Percentiles rank a stretch among this genome's conserved stretches.
phyloP scores from a whole-genome alignment of 208 protist species.

The Trypanosoma avium region DNA sequence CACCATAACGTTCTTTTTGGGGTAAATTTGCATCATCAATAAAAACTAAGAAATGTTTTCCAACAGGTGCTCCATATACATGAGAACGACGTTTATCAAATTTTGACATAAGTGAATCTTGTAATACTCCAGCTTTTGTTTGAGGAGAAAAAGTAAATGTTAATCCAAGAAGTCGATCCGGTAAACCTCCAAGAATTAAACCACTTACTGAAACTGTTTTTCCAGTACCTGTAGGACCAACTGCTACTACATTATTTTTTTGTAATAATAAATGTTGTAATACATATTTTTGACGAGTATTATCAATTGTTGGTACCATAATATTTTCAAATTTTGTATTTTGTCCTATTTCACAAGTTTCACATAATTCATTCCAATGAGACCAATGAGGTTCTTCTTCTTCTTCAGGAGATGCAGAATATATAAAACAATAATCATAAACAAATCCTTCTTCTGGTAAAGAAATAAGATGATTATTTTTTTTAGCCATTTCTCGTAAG shows the following conservation, averaged over 20 bases:
- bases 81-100: slow-evolving; percentile 93
- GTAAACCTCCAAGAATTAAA: slow-evolving; percentile 82
- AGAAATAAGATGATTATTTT: slow-evolving; percentile 39
- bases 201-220: slow-evolving; percentile 91
- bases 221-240: slow-evolving; percentile 94
- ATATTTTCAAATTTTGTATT: slow-evolving; percentile 89
- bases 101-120: slow-evolving; percentile 93
- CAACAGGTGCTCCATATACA: slow-evolving; percentile 84
- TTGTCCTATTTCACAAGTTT: slow-evolving; percentile 44
- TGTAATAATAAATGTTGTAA: slow-evolving; percentile 73
- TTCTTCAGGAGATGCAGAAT: slow-evolving; percentile 42
- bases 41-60: slow-evolving; percentile 92
- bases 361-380: slow-evolving; percentile 67
- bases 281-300: slow-evolving; percentile 90
- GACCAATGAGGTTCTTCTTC: slow-evolving; percentile 62
- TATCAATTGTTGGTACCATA: slow-evolving; percentile 94
- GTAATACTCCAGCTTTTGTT: slow-evolving; percentile 87
- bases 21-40: slow-evolving; percentile 94
- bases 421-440: slow-evolving; percentile 95
- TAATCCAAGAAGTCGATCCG: slow-evolving; percentile 75
- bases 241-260: slow-evolving; percentile 82
- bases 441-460: slow-evolving; percentile 68
- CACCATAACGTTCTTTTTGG: slow-evolving; percentile 91
- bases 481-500: slow-evolving; percentile 65
- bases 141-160: slow-evolving; percentile 93